These are phyloP conservation scores for Elongisporangium anandrum DNA, from an alignment of 352 stramenopile species.

Conservation along the genomic window DNA sequence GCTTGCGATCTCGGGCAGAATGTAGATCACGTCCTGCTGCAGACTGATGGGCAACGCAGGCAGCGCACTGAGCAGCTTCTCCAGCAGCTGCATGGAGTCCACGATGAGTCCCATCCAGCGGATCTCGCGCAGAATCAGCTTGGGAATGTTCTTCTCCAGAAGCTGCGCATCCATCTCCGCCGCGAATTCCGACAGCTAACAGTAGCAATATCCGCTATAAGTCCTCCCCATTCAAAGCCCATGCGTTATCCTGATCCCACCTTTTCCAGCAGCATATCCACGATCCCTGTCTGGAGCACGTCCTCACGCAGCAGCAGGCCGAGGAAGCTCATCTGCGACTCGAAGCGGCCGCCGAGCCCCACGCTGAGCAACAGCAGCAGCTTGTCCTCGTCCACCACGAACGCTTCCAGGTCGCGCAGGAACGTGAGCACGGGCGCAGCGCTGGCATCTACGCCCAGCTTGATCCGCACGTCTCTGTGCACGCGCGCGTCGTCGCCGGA, in stretches of 20 bases:
- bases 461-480: conserved; percentile 22
- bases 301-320: conserved; percentile 51
- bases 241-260: conserved; percentile 3
- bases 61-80: conserved; percentile 48
- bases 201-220: background rate
- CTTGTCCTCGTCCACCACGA: conserved; percentile 28
- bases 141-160: conserved; percentile 48
- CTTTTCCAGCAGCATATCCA: conserved; percentile 54
- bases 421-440: conserved; percentile 19
- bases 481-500: conserved; percentile 29
- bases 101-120: conserved; percentile 56
- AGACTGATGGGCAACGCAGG: conserved; percentile 35
- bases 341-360: conserved; percentile 30
- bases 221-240: background rate
- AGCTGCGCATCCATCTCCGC: conserved; percentile 23
- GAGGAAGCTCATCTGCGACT: conserved; percentile 48
- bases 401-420: conserved; percentile 29
- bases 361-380: conserved; percentile 48
- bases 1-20: conserved; percentile 53
- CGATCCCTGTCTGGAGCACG: conserved; percentile 30
- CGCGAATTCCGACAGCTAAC: conserved; percentile 40
- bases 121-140: conserved; percentile 61
- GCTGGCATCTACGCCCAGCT: conserved; percentile 18
- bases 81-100: conserved; percentile 34
- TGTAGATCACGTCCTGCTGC: conserved; percentile 65